Percentiles rank a stretch among this genome's conserved stretches.
Evolutionary conservation across 2,329 filamentous ascomycete species (phyloP).

Genomic region (Monosporascus ibericus): DNA sequence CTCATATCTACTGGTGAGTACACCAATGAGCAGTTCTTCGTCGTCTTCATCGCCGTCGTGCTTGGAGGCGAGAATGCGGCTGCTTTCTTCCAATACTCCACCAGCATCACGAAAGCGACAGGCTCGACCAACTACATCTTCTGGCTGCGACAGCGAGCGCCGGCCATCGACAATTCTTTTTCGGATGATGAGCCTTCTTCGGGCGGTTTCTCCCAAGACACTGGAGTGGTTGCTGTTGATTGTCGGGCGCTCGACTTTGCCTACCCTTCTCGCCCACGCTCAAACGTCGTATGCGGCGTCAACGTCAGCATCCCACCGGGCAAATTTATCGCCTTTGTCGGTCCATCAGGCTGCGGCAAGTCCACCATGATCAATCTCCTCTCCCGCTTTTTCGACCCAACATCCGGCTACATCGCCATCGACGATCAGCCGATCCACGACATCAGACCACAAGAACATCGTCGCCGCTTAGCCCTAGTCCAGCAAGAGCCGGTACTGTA

Average conservation of each 20-base stretch:
- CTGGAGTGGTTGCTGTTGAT: slow-evolving; percentile 22
- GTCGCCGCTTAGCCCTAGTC: slow-evolving; percentile 47
- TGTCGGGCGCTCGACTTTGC: slow-evolving; percentile 52
- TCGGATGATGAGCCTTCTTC: no score
- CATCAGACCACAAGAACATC: slow-evolving; percentile 43
- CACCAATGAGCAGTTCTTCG: slow-evolving; percentile 36
- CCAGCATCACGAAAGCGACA: slow-evolving; percentile 45
- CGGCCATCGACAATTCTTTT: slow-evolving; percentile 21
- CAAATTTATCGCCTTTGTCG: slow-evolving; percentile 50
- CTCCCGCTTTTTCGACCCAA: slow-evolving; percentile 38
- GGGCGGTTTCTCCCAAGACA: slow-evolving; percentile 12
- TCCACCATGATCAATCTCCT: slow-evolving; percentile 52
- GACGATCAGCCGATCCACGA: slow-evolving; percentile 33
- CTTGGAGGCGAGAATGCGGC: slow-evolving; percentile 36
- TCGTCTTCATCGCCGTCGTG: slow-evolving; percentile 46
- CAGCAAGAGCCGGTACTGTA: slow-evolving; percentile 52
- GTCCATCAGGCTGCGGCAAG: slow-evolving; percentile 53
- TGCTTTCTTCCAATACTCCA: slow-evolving; percentile 40
- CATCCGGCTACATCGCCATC: slow-evolving; percentile 40
- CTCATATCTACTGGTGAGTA: slow-evolving; percentile 32
- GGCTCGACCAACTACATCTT: slow-evolving; percentile 45
- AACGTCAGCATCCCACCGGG: slow-evolving; percentile 31
- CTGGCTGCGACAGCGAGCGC: slow-evolving; percentile 37
- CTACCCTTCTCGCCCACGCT: slow-evolving; percentile 46
- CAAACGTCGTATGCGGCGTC: slow-evolving; percentile 36